phyloP scores from a whole-genome alignment of 495 filamentous ascomycete species.

The Tuber borchii region DNA sequence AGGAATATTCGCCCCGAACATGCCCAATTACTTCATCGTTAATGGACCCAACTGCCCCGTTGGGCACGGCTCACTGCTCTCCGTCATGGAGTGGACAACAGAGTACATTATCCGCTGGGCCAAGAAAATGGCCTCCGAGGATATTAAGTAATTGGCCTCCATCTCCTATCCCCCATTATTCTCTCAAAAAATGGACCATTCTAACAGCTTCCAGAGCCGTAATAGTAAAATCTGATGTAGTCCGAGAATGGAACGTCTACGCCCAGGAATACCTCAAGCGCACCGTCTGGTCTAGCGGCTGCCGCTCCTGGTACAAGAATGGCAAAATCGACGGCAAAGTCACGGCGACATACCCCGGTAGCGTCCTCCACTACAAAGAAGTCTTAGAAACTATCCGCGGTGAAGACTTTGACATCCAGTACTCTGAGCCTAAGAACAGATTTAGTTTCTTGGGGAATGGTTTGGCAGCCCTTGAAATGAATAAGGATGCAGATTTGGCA shows the following conservation, averaged over 20 bases:
- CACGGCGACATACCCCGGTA: slow-evolving; percentile 48
- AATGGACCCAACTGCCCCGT: slow-evolving; percentile 53
- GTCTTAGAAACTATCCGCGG: slow-evolving; percentile 46
- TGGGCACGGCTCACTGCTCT: slow-evolving; percentile 51
- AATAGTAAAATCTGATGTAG: slow-evolving; percentile 43
- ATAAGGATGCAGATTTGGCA: slow-evolving; percentile 26
- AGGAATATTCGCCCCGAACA: slow-evolving; percentile 42
- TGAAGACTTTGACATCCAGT: slow-evolving; percentile 51
- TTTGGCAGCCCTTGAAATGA: slow-evolving; percentile 28
- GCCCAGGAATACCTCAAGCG: slow-evolving; percentile 46
- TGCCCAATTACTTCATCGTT: slow-evolving; percentile 51
- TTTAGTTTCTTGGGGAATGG: slow-evolving; percentile 52
- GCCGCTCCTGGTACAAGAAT: slow-evolving; percentile 51
- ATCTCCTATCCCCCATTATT: background rate
- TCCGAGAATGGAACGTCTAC: slow-evolving; percentile 47
- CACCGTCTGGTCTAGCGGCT: slow-evolving; percentile 48
- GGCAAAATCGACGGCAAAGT: slow-evolving; percentile 45
- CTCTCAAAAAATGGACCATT: background rate
- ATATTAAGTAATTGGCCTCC: slow-evolving; percentile 44
- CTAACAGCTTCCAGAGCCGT: slow-evolving; percentile 34
- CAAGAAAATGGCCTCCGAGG: slow-evolving; percentile 47
- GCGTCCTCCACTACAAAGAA: slow-evolving; percentile 51
- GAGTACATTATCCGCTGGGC: slow-evolving; percentile 49
- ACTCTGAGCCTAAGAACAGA: slow-evolving; percentile 44
- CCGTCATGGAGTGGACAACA: slow-evolving; percentile 49